Evolutionary conservation across 164 flowering plant genomes (phyloP).

Genomic region (Berberis vulgaris): DNA sequence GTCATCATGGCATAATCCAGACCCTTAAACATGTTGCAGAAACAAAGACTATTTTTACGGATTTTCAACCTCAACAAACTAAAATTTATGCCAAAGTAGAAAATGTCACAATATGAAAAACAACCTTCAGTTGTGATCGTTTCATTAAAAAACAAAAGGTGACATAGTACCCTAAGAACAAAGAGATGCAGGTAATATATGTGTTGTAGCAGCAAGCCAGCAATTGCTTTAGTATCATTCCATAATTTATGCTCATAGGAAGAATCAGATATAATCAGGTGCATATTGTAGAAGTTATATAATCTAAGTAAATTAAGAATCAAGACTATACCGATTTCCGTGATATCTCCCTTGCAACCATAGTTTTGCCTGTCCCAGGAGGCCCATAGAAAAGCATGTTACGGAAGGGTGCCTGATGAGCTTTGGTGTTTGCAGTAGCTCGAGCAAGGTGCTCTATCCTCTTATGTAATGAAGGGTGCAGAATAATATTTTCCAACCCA

Average conservation of each 20-base stretch:
- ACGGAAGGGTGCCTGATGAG: constrained; percentile 93
- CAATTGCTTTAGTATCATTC: too few relatives aligned
- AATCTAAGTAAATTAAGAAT: constrained; percentile 2
- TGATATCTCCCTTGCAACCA: constrained; percentile 96
- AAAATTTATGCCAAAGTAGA: too few relatives aligned
- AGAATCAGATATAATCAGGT: neutral
- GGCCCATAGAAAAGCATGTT: constrained; percentile 99
- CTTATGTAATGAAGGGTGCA: constrained; percentile 80
- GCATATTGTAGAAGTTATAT: neutral
- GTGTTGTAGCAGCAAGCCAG: too few relatives aligned
- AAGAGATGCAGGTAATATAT: too few relatives aligned
- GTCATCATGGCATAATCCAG: constrained; percentile 99
- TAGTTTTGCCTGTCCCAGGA: constrained; percentile 98
- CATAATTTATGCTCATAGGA: neutral
- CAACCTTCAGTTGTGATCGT: too few relatives aligned
- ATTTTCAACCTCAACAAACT: too few relatives aligned
- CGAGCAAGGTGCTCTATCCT: constrained; percentile 89
- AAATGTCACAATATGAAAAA: too few relatives aligned
- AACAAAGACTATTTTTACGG: neutral
- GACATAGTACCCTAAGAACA: too few relatives aligned
- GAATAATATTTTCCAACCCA: constrained; percentile 49
- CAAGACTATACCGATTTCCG: constrained; percentile 61
- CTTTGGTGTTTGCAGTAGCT: constrained; percentile 87
- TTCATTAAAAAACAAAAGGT: too few relatives aligned
- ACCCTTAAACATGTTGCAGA: constrained; percentile 39